Evolutionary conservation across 805 yeast genomes (phyloP).

Genomic region (Candida schatavii): DNA sequence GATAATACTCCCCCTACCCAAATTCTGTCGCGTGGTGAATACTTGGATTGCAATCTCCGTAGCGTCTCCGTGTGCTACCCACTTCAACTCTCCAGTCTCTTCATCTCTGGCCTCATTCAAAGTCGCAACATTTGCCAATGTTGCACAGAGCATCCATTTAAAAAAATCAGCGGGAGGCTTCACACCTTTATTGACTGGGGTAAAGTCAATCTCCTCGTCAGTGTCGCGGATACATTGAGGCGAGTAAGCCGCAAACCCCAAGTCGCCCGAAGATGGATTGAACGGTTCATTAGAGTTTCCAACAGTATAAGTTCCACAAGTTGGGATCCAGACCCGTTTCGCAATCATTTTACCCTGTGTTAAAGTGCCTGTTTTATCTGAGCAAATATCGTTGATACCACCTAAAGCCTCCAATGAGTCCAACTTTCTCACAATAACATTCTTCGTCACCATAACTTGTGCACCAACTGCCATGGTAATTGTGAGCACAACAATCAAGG

Average conservation of each 20-base stretch:
- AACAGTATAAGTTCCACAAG: conserved; percentile 30
- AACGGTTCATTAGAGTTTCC: conserved; percentile 32
- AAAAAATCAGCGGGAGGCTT: conserved; percentile 18
- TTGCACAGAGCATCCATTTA: conserved; percentile 31
- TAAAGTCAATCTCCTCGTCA: conserved; percentile 36
- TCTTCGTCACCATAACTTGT: conserved; percentile 32
- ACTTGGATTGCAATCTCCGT: conserved; percentile 88
- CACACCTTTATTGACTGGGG: conserved; percentile 13
- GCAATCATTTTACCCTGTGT: conserved; percentile 40
- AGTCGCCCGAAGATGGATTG: conserved; percentile 42
- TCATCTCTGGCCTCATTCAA: conserved; percentile 28
- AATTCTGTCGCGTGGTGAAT: conserved; percentile 58
- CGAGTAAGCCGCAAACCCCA: conserved; percentile 25
- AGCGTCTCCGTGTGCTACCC: conserved; percentile 69
- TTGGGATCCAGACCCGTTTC: conserved; percentile 34
- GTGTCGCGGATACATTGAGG: conserved; percentile 27
- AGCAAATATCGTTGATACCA: conserved; percentile 38
- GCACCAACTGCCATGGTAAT: conserved; percentile 43
- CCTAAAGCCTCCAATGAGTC: conserved; percentile 39
- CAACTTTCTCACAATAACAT: conserved; percentile 36
- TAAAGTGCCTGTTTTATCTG: conserved; percentile 40
- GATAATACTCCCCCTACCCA: conserved; percentile 46
- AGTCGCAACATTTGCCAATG: conserved; percentile 42
- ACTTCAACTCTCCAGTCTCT: conserved; percentile 25
- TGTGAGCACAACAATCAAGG: conserved; percentile 37